These are phyloP conservation scores for Lenwebbia sp. DNA, from an alignment of 345 rosid species.

Conservation along the genomic window DNA sequence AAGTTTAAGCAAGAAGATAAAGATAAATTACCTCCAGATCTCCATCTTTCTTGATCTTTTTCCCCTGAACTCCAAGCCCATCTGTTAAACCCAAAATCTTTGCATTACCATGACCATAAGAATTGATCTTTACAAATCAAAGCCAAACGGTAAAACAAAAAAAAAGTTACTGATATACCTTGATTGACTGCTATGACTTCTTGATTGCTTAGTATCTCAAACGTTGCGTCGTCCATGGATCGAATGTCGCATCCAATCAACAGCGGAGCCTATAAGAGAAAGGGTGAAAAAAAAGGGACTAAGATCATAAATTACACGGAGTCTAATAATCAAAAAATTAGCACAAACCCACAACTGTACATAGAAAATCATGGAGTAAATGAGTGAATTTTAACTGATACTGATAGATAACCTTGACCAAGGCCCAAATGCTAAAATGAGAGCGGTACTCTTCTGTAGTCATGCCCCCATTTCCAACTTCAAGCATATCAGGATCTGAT, in stretches of 20 bases:
- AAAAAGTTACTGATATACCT: conserved; percentile 12
- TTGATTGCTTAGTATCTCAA: conserved; percentile 23
- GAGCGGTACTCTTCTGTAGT: conserved; percentile 46
- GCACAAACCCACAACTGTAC: background rate
- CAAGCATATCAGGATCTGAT: conserved; percentile 69
- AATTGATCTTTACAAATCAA: background rate
- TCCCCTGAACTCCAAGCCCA: conserved; percentile 55
- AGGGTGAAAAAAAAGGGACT: background rate
- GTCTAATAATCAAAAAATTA: background rate
- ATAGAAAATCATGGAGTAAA: background rate
- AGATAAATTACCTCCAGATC: conserved; percentile 29
- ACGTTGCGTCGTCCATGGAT: conserved; percentile 24
- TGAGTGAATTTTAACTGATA: background rate
- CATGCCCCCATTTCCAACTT: conserved; percentile 76
- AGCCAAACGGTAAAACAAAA: background rate
- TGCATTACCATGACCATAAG: background rate
- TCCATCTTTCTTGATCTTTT: conserved; percentile 33
- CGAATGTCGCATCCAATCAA: conserved; percentile 46
- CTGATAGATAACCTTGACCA: conserved; percentile 13
- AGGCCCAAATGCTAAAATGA: conserved; percentile 68
- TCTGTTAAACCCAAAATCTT: conserved; percentile 11
- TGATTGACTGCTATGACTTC: conserved; percentile 59
- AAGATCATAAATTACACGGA: background rate
- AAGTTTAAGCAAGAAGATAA: background rate
- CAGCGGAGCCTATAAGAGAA: conserved; percentile 29